Percentiles rank a stretch among this genome's conserved stretches.
These are phyloP conservation scores for Cubamyces lactineus DNA, from an alignment of 768 basidiomycete genomes.

Conservation along the genomic window DNA sequence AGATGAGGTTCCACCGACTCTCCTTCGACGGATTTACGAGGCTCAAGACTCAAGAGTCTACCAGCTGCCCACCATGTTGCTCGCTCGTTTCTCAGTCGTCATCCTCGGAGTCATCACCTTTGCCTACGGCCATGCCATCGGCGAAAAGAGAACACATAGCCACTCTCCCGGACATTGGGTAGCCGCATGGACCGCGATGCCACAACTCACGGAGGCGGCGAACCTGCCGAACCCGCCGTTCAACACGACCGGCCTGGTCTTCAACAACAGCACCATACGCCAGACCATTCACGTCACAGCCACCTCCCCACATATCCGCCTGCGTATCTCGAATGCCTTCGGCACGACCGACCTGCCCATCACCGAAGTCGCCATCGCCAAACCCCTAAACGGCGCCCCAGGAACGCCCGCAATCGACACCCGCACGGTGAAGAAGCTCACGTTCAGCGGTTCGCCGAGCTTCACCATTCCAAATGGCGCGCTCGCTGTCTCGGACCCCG, in stretches of 20 bases:
- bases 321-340: slow-evolving; percentile 54
- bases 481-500: slow-evolving; percentile 48
- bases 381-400: slow-evolving; percentile 41
- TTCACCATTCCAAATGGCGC: slow-evolving; percentile 49
- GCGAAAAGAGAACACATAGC: not conserved
- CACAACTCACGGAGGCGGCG: slow-evolving; percentile 36
- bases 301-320: slow-evolving; percentile 43
- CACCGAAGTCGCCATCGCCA: slow-evolving; percentile 47
- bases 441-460: slow-evolving; percentile 48
- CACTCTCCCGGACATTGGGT: slow-evolving; percentile 33
- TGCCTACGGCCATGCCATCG: not conserved
- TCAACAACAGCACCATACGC: slow-evolving; percentile 50
- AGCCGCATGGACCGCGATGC: slow-evolving; percentile 36
- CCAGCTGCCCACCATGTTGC: slow-evolving; percentile 1
- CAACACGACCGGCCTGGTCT: slow-evolving; percentile 38
- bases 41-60: not conserved
- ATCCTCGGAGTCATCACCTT: not conserved
- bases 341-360: slow-evolving; percentile 47
- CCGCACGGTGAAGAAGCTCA: slow-evolving; percentile 40
- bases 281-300: slow-evolving; percentile 51
- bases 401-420: slow-evolving; percentile 43
- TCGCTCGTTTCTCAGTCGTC: not conserved
- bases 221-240: slow-evolving; percentile 36
- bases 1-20: not conserved
- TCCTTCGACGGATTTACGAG: not conserved